Base-by-base conservation (phyloP, 495 filamentous ascomycete species). In the Aspergillus coremiiformis region DNA sequence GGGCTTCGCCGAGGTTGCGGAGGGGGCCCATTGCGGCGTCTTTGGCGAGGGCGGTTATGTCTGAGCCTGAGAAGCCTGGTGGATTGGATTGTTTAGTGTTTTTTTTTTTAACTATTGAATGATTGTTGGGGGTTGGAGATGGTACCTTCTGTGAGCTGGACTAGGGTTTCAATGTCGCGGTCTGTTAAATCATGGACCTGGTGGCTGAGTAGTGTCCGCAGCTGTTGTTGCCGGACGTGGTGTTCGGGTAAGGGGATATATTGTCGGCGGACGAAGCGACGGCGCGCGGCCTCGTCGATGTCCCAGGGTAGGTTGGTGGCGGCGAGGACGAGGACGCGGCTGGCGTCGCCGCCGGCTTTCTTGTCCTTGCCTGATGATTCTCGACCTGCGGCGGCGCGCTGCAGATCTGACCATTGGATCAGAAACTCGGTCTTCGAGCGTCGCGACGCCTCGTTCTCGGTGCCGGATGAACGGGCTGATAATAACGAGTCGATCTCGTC, bases 21-120 rank as follows among this genome's bases (percentile, higher is more conserved):
- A 99, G 77, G 8, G 94, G 93, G 0, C 93, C 94, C 93, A 99
- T 99, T 21, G 93, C 93, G 9, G 93, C 93, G 64, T 99, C 93
- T 68, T 99, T 99, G 8, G 93, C 94, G 21, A 99, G 72, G 5
- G 93, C 93, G 9, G 93, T 99, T 49, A 99, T 95, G 64, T 99
- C 93, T 3, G 90, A 95, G 52, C 93, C 94, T 30, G 89, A 95
- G 74, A 95, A 99, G 44, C 91, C 93, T 96, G 59, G 1, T 20
- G 9, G 6, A 15, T 9, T n/a, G n/a, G n/a, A n/a, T n/a, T n/a
- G n/a, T n/a, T n/a, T n/a, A n/a, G n/a, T n/a, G n/a, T n/a, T n/a
- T n/a, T n/a, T n/a, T n/a, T n/a, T n/a, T n/a, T n/a, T n/a, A n/a
- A n/a, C n/a, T n/a, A n/a, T n/a, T n/a, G n/a, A n/a, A n/a, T n/a